Percentiles rank a stretch among this genome's conserved stretches.
These are phyloP conservation scores for Pezicula radicicola DNA, from an alignment of 2,329 filamentous ascomycete genomes.

Conservation along the genomic window DNA sequence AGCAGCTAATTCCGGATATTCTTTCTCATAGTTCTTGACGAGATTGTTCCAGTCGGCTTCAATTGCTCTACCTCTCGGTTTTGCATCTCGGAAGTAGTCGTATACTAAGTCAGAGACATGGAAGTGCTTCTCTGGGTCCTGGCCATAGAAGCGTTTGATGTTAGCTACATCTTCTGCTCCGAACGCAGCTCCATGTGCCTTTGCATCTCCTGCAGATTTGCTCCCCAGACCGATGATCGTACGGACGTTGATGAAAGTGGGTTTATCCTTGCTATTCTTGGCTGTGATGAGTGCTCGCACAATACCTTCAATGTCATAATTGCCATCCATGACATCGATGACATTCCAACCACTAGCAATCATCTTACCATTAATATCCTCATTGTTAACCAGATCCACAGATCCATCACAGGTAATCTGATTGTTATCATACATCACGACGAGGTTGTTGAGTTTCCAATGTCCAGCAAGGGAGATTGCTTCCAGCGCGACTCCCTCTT, in stretches of 20 bases:
- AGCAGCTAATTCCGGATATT: constrained; percentile 45
- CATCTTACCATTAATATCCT: constrained; percentile 49
- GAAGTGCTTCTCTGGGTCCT: constrained; percentile 35
- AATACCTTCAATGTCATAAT: constrained; percentile 38
- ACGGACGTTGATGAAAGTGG: constrained; percentile 47
- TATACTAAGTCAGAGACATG: constrained; percentile 42
- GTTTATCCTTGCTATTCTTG: constrained; percentile 36
- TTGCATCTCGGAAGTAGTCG: constrained; percentile 45
- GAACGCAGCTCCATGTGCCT: constrained; percentile 19
- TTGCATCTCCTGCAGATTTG: constrained; percentile 24
- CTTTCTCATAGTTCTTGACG: constrained; percentile 38
- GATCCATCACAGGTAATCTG: constrained; percentile 47
- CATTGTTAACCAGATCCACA: constrained; percentile 41
- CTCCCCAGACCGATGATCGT: constrained; percentile 46
- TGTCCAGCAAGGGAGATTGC: constrained; percentile 47
- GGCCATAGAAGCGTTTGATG: constrained; percentile 36
- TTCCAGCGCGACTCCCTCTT: constrained; percentile 47
- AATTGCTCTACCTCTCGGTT: constrained; percentile 38
- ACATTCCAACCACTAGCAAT: constrained; percentile 44
- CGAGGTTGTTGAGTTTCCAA: constrained; percentile 43
- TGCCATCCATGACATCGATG: constrained; percentile 42
- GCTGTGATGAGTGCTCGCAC: constrained; percentile 38
- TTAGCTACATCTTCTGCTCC: constrained; percentile 11
- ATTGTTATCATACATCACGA: constrained; percentile 50
- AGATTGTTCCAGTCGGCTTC: constrained; percentile 45